Conservation (phyloP, 164 flowering plant genomes). For the Cinnamomum chago region DNA sequence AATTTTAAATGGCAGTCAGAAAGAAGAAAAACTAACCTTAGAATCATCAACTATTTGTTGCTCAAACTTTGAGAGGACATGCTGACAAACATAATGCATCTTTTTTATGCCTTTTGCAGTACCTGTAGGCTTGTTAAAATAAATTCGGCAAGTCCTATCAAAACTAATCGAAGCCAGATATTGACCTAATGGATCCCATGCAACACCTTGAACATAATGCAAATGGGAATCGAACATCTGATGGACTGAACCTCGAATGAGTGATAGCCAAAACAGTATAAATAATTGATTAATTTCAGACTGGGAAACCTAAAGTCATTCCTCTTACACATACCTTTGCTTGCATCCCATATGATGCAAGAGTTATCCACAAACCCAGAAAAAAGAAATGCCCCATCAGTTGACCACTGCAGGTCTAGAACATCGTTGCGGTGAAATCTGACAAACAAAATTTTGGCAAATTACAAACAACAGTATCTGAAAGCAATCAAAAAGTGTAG, state of each 20-base stretch:
- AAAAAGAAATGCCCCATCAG: slow-evolving; percentile 74
- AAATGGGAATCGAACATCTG: slow-evolving; percentile 88
- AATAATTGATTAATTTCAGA: background rate
- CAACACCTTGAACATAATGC: slow-evolving; percentile 98
- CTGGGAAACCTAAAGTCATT: background rate
- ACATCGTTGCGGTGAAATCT: slow-evolving; percentile 99
- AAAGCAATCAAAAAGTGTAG: slow-evolving; percentile 8
- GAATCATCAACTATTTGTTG: slow-evolving; percentile 47
- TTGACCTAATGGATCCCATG: slow-evolving; percentile 88
- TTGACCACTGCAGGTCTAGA: slow-evolving; percentile 88
- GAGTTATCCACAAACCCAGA: slow-evolving; percentile 98
- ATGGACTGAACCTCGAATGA: slow-evolving; percentile 69
- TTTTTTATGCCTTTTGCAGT: slow-evolving; percentile 62
- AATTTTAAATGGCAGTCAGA: background rate
- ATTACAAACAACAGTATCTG: background rate
- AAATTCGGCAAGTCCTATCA: slow-evolving; percentile 85
- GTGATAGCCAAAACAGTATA: background rate
- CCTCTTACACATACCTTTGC: slow-evolving; percentile 51
- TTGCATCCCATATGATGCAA: slow-evolving; percentile 91
- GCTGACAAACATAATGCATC: slow-evolving; percentile 70
- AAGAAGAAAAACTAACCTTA: slow-evolving; percentile 46
- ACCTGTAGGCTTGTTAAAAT: slow-evolving; percentile 61
- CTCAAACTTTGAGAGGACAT: slow-evolving; percentile 68
- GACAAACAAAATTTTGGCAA: slow-evolving; percentile 11
- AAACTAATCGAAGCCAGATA: slow-evolving; percentile 92